Percentiles rank a stretch among this genome's conserved stretches.
Evolutionary conservation across 768 basidiomycete genomes (phyloP).

Genomic region (Mrakia frigida): DNA sequence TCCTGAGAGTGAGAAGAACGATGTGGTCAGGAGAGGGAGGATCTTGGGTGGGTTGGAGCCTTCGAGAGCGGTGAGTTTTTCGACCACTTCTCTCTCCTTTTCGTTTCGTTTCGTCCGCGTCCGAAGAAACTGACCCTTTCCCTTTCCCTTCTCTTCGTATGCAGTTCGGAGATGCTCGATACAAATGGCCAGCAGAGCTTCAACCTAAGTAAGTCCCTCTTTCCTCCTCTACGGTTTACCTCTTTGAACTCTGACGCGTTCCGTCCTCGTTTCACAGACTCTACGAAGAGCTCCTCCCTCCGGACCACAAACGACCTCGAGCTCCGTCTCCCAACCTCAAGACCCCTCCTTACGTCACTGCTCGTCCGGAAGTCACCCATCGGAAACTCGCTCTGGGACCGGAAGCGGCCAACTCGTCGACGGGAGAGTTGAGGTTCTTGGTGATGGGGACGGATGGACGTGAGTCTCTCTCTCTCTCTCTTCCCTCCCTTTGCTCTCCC

Average conservation of each 20-base stretch:
- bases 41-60: constrained; percentile 85
- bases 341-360: constrained; percentile 89
- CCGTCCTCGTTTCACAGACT: constrained; percentile 46
- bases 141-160: neutral
- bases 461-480: constrained; percentile 1
- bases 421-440: constrained; percentile 59
- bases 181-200: constrained; percentile 51
- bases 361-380: constrained; percentile 74
- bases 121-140: neutral
- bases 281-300: constrained; percentile 55
- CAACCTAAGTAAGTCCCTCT: constrained; percentile 46
- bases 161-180: constrained; percentile 77
- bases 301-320: constrained; percentile 57
- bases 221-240: constrained; percentile 46
- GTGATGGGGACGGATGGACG: constrained; percentile 80
- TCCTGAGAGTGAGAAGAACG: constrained; percentile 64
- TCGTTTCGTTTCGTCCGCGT: constrained; percentile 50
- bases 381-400: constrained; percentile 53
- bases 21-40: constrained; percentile 72
- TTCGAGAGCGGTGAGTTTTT: constrained; percentile 37
- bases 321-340: constrained; percentile 64
- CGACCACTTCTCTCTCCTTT: neutral
- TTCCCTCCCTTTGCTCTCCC: neutral
- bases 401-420: constrained; percentile 20
- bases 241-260: neutral